Base-by-base conservation (phyloP, 805 yeast species). In the Ogataea ramenticola region DNA sequence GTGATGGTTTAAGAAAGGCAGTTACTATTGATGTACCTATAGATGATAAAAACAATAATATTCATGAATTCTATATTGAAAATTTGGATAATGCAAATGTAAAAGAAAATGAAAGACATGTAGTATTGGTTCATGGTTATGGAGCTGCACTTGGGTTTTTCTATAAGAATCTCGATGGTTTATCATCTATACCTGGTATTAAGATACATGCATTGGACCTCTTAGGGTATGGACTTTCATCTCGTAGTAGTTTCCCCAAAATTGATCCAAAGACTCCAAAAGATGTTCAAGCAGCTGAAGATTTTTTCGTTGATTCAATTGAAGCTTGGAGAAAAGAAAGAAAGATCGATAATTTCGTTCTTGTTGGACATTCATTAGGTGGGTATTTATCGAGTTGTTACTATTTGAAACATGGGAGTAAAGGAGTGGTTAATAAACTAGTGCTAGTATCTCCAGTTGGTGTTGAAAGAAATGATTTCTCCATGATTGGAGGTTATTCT, bases 111-210 rank as follows among this genome's bases (percentile, higher is more conserved):
- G 34, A 33, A 15, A 58, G 54, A 37, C 80, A 77, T 55, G 63
- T 88, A 10, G 88, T 91, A 3, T 61, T 91, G 47, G 66, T 91
- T 2, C 99, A 91, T 62, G 99, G 99, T 0, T 89, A 87, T 58
- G 96, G 95, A 1, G 95, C 98, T 0, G 84, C 95, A 1, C 74
- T 89, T 16, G 91, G 93, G 31, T 79, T 88, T 43, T 91, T 79
- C 54, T 80, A 80, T 57, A 74, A 79, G 45, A 90, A 86, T 57
- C 80, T 86, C 54, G 76, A 73, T 35, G 68, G 62, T 0, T 60
- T 83, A 40, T 58, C 75, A 3, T 47, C 66, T 5, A 64, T 82
- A 10, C 77, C 78, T 1, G 81, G 84, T 4, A 67, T 71, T 14
- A 68, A 74, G 36, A 55, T 86, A 30, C 88, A 81, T 58, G 80